Percentiles rank a stretch among this genome's conserved stretches.
These are phyloP conservation scores for Yamadazyma paraphyllophila DNA, from an alignment of 805 yeast genomes.

Conservation along the genomic window DNA sequence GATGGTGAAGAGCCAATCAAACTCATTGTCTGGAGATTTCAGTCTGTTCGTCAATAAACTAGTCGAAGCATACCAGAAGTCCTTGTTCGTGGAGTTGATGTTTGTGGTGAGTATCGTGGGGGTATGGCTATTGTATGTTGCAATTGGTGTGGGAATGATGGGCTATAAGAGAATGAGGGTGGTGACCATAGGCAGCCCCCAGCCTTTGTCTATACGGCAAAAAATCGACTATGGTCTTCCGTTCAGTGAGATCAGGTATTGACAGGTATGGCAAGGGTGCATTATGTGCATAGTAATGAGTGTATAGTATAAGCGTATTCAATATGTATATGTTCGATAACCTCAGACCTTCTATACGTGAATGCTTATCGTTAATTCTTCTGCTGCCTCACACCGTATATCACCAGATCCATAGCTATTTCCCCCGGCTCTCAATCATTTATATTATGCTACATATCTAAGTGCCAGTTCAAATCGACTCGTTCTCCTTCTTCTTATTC, in stretches of 20 bases:
- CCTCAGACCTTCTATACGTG: no score
- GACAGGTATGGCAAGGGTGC: no score
- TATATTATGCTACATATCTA: no score
- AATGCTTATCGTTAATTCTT: no score
- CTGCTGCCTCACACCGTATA: no score
- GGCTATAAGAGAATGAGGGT: background rate
- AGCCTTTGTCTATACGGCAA: constrained; percentile 25
- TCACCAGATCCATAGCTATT: no score
- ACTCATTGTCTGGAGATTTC: background rate
- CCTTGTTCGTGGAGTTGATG: constrained; percentile 45
- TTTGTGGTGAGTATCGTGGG: constrained; percentile 45
- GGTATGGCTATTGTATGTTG: constrained; percentile 48
- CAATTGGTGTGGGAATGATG: constrained; percentile 31
- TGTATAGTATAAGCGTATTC: no score
- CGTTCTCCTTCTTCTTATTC: constrained; percentile 18
- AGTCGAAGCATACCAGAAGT: constrained; percentile 12
- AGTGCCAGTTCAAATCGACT: no score
- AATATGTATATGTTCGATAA: no score
- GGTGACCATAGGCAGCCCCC: constrained; percentile 23
- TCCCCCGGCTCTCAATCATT: no score
- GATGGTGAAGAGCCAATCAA: constrained; percentile 3
- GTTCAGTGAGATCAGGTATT: constrained; percentile 5
- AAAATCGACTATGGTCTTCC: constrained; percentile 27
- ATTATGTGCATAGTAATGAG: no score
- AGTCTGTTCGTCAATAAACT: constrained; percentile 5